A percentile compares a stretch with the other conserved stretches of the same genome.
These are phyloP conservation scores for Yamadazyma triangularis DNA, from an alignment of 1,139 yeast genomes.

Conservation along the genomic window DNA sequence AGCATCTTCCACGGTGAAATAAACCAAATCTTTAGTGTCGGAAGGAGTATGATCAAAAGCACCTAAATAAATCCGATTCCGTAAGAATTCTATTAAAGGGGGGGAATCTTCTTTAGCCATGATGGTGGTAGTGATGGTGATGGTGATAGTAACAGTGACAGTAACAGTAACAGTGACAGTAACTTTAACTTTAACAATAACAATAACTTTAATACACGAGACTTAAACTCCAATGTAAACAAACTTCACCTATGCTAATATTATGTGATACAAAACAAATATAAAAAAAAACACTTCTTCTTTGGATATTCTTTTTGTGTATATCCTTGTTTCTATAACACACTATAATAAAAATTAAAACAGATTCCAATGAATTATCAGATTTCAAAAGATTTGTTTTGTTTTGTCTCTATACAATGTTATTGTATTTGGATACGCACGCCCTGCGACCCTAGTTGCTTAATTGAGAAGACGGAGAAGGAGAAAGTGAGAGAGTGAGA, in stretches of 20 bases:
- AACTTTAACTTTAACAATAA: too few species aligned
- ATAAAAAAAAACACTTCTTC: too few species aligned
- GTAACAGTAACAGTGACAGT: too few species aligned
- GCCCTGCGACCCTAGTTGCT: constrained; percentile 1
- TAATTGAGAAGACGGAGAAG: neutral
- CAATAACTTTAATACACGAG: too few species aligned
- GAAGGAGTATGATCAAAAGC: constrained; percentile 79
- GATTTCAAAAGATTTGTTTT: neutral
- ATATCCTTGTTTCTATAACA: too few species aligned
- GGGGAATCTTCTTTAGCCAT: constrained; percentile 15
- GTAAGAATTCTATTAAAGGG: constrained; percentile 42
- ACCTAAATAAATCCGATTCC: constrained; percentile 84
- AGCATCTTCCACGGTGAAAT: constrained; percentile 89
- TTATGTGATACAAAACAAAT: too few species aligned
- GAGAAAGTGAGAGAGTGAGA: neutral
- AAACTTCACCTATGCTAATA: too few species aligned
- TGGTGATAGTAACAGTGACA: too few species aligned
- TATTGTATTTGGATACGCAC: constrained; percentile 8
- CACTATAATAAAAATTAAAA: too few species aligned
- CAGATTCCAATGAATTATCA: neutral
- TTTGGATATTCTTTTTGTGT: too few species aligned
- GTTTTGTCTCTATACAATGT: constrained; percentile 1
- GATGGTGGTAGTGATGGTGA: too few species aligned
- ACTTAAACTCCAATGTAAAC: too few species aligned
- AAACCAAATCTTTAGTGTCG: constrained; percentile 72